Conservation (phyloP, 345 rosid species). For the Citrus glauca region DNA sequence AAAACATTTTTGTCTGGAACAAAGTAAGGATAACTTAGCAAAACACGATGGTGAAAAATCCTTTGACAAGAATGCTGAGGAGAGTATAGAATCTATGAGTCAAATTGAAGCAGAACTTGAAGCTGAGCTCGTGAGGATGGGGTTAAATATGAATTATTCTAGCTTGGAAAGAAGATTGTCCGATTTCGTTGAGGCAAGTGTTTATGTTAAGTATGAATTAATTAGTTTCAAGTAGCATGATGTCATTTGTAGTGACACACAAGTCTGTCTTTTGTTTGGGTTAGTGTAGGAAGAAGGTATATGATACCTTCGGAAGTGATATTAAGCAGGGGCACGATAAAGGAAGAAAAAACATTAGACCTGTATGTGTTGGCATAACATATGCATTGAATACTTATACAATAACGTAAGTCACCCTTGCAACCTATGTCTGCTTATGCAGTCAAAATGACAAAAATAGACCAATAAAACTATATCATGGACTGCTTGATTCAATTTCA, state of each 20-base stretch:
- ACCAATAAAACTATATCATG: neutral
- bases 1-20: slow-evolving; percentile 12
- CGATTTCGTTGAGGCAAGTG: slow-evolving; percentile 54
- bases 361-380: neutral
- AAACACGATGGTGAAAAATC: slow-evolving; percentile 24
- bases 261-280: neutral
- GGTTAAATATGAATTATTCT: slow-evolving; percentile 51
- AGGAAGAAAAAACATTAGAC: neutral
- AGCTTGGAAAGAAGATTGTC: slow-evolving; percentile 38
- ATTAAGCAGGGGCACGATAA: too few species aligned
- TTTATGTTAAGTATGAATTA: neutral
- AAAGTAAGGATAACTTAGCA: slow-evolving; percentile 14
- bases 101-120: slow-evolving; percentile 94
- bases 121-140: slow-evolving; percentile 94
- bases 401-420: neutral
- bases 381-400: neutral
- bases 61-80: slow-evolving; percentile 33
- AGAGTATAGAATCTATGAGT: slow-evolving; percentile 49
- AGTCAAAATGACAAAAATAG: neutral
- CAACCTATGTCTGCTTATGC: neutral
- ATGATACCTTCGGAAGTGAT: too few species aligned
- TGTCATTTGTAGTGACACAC: neutral
- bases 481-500: neutral
- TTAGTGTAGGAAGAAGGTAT: neutral
- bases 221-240: neutral